phyloP scores from a whole-genome alignment of 148 eudicot species.

The Rhododendron kiyosumense region DNA sequence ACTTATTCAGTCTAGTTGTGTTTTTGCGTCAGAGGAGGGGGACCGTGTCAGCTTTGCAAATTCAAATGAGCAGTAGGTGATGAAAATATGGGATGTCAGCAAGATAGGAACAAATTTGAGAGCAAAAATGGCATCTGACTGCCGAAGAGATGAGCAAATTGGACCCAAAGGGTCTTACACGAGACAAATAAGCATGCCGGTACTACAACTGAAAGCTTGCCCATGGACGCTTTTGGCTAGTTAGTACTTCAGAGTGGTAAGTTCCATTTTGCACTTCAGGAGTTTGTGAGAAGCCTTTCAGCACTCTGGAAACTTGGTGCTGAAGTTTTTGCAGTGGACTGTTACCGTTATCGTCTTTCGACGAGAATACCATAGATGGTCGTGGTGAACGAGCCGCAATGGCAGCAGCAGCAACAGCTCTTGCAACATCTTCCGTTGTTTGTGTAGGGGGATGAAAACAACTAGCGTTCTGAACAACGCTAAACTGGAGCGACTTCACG shows the following conservation, averaged over 20 bases:
- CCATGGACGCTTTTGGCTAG: conserved; percentile 98
- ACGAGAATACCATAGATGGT: conserved; percentile 74
- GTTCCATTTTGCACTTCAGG: conserved; percentile 52
- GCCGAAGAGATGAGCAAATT: neutral
- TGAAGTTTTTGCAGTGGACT: conserved; percentile 71
- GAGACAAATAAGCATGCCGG: conserved; percentile 31
- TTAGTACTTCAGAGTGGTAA: conserved; percentile 89
- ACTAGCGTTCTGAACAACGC: too few relatives aligned
- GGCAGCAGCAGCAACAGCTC: conserved; percentile 75
- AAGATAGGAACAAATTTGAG: neutral
- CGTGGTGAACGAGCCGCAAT: conserved; percentile 65
- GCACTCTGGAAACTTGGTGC: conserved; percentile 56
- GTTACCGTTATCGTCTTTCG: conserved; percentile 54
- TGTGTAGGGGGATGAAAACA: too few relatives aligned
- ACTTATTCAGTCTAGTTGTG: neutral
- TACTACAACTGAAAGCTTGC: conserved; percentile 75
- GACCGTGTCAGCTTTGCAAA: neutral
- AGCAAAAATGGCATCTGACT: neutral
- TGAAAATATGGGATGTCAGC: neutral
- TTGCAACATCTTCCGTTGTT: conserved; percentile 82
- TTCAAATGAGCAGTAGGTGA: neutral
- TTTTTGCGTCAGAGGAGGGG: neutral
- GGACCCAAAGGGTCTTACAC: neutral
- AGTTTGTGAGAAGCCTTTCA: conserved; percentile 76
- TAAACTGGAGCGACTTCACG: too few relatives aligned